Evolutionary conservation across 768 basidiomycete genomes (phyloP).

Genomic region (Lentinula sp.): DNA sequence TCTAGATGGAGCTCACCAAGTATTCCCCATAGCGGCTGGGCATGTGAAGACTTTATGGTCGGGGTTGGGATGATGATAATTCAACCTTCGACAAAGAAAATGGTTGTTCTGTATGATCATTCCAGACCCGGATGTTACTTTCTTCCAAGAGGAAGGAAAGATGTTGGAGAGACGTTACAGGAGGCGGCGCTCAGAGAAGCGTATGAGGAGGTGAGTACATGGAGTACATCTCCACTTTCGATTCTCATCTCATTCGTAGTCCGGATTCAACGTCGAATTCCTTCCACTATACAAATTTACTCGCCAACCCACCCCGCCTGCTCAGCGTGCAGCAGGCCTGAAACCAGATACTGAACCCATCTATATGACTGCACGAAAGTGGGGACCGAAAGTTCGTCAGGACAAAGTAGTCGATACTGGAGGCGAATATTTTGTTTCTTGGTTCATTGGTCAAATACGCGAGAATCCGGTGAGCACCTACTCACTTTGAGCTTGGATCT

Average conservation of each 20-base stretch:
- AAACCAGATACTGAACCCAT: slow-evolving; percentile 36
- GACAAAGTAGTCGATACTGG: slow-evolving; percentile 16
- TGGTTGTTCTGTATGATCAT: slow-evolving; percentile 45
- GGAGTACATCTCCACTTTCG: neutral
- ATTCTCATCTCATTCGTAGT: slow-evolving; percentile 22
- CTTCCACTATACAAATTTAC: slow-evolving; percentile 37
- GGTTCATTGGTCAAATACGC: slow-evolving; percentile 49
- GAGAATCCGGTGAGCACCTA: slow-evolving; percentile 41
- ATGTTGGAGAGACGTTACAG: slow-evolving; percentile 58
- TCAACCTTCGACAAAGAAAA: slow-evolving; percentile 46
- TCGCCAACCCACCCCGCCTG: slow-evolving; percentile 34
- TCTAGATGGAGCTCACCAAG: neutral
- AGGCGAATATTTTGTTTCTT: slow-evolving; percentile 49
- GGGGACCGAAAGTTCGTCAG: slow-evolving; percentile 14
- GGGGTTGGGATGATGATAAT: slow-evolving; percentile 61
- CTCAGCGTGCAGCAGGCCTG: slow-evolving; percentile 1
- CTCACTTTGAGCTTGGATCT: neutral
- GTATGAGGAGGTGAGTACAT: slow-evolving; percentile 51
- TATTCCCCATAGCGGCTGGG: slow-evolving; percentile 23
- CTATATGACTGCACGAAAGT: slow-evolving; percentile 28
- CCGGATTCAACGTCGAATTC: slow-evolving; percentile 41
- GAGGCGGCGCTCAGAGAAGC: slow-evolving; percentile 56
- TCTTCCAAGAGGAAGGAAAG: slow-evolving; percentile 61
- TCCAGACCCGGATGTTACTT: slow-evolving; percentile 37
- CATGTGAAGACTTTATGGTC: slow-evolving; percentile 45